Evolutionary conservation across 2,329 filamentous ascomycete genomes (phyloP).

Genomic region (Fusarium pseudocircinatum): DNA sequence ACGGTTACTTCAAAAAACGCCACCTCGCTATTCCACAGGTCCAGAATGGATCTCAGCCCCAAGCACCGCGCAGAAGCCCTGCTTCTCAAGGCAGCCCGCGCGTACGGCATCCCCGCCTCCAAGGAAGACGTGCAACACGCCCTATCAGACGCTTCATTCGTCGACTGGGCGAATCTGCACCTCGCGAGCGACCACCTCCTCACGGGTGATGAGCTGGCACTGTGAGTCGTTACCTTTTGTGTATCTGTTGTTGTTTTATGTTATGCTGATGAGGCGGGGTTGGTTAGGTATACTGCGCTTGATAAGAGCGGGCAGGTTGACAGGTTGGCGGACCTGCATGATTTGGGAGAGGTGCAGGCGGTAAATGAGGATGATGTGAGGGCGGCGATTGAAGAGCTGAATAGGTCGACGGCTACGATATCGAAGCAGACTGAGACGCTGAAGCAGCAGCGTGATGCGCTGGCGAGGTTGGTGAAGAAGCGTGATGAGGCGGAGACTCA

Average conservation of each 20-base stretch:
- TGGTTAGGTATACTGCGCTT: constrained; percentile 59
- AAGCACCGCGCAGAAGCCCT: constrained; percentile 47
- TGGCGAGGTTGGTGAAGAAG: constrained; percentile 61
- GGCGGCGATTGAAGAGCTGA: constrained; percentile 70
- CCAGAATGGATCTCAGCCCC: constrained; percentile 43
- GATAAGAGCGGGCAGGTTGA: constrained; percentile 60
- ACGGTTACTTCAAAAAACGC: constrained; percentile 40
- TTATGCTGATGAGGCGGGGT: constrained; percentile 14
- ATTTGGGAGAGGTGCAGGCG: constrained; percentile 59
- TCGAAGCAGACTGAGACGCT: constrained; percentile 70
- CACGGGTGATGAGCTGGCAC: constrained; percentile 61
- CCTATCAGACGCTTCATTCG: constrained; percentile 51
- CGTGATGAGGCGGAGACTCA: constrained; percentile 44
- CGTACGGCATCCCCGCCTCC: constrained; percentile 45
- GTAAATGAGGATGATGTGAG: constrained; percentile 69
- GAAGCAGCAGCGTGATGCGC: constrained; percentile 68
- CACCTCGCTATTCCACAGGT: constrained; percentile 48
- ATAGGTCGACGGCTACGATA: constrained; percentile 71
- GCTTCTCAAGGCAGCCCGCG: constrained; percentile 46
- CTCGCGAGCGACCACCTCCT: constrained; percentile 62
- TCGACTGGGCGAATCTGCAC: constrained; percentile 61
- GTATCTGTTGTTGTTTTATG: background rate
- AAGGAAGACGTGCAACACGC: constrained; percentile 52
- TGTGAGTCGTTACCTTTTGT: constrained; percentile 52
- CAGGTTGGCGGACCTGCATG: constrained; percentile 54